Conservation (phyloP, 768 basidiomycete species). For the Phaffia tasmanica region DNA sequence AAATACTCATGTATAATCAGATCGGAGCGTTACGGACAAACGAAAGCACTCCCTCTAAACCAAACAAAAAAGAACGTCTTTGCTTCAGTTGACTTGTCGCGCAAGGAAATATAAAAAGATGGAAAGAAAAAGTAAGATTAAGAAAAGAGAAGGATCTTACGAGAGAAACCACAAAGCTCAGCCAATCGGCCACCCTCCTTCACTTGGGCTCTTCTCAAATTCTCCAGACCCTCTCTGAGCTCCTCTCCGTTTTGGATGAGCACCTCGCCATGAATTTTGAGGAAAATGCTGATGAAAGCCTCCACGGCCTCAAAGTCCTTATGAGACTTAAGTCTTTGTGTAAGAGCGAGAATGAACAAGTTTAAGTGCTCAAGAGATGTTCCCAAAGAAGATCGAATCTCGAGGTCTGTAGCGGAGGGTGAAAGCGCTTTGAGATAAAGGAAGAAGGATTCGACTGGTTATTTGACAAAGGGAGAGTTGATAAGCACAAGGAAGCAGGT, state of each 20-base stretch:
- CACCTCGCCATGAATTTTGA: slow-evolving; percentile 72
- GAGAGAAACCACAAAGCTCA: slow-evolving; percentile 30
- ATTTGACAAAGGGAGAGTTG: neutral
- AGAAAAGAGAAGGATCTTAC: neutral
- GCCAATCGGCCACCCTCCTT: slow-evolving; percentile 64
- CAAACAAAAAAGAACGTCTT: neutral
- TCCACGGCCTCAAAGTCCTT: slow-evolving; percentile 94
- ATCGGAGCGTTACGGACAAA: slow-evolving; percentile 22
- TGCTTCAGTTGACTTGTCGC: no score
- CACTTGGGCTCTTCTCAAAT: slow-evolving; percentile 54
- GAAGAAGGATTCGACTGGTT: slow-evolving; percentile 69
- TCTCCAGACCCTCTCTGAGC: slow-evolving; percentile 49
- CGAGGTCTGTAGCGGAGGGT: slow-evolving; percentile 81
- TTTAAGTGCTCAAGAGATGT: slow-evolving; percentile 52
- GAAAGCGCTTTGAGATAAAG: slow-evolving; percentile 70
- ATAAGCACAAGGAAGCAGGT: neutral
- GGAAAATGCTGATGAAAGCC: slow-evolving; percentile 69
- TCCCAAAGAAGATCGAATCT: slow-evolving; percentile 58
- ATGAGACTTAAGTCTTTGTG: slow-evolving; percentile 59
- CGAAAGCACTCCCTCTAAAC: slow-evolving; percentile 13
- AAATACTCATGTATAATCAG: neutral
- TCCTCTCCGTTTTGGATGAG: slow-evolving; percentile 55
- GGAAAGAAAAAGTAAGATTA: neutral
- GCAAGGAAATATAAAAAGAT: neutral
- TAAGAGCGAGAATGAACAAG: slow-evolving; percentile 63